These are phyloP conservation scores for Candida qinlingensis DNA, from an alignment of 805 yeast genomes.

Conservation along the genomic window DNA sequence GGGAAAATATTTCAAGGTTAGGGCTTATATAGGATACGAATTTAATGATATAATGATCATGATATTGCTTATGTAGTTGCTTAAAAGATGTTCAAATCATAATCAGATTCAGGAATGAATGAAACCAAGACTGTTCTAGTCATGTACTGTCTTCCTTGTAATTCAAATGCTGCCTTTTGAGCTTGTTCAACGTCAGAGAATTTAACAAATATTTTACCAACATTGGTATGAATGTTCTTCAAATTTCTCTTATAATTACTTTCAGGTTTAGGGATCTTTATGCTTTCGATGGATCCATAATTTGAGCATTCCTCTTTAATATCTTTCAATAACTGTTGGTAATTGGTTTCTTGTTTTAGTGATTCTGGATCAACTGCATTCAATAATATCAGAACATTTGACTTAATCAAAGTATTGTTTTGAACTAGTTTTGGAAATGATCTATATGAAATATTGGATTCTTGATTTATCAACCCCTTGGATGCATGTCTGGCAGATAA, in stretches of 20 bases:
- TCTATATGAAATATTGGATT: constrained; percentile 20
- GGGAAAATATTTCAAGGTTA: no score
- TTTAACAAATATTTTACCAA: constrained; percentile 69
- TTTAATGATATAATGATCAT: not conserved
- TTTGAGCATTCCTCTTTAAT: constrained; percentile 43
- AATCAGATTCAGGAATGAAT: constrained; percentile 57
- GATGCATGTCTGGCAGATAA: constrained; percentile 36
- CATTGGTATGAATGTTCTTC: constrained; percentile 44
- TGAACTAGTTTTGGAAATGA: constrained; percentile 15
- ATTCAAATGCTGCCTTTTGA: constrained; percentile 43
- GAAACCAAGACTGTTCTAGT: constrained; percentile 66
- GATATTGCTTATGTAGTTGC: not conserved
- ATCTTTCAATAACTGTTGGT: constrained; percentile 46
- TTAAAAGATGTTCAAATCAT: constrained; percentile 30
- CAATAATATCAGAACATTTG: constrained; percentile 56
- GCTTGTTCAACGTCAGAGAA: constrained; percentile 51
- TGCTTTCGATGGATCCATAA: constrained; percentile 45
- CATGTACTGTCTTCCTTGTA: constrained; percentile 64
- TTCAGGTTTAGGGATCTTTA: constrained; percentile 58
- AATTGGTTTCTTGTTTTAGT: constrained; percentile 43
- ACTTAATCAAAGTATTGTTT: constrained; percentile 8
- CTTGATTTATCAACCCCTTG: constrained; percentile 23
- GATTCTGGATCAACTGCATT: constrained; percentile 66
- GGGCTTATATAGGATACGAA: no score
- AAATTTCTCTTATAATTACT: constrained; percentile 38